Evolutionary conservation across 2,329 filamentous ascomycete species (phyloP), one percentile per base, ranked within the genome.

Genomic region (Alternaria sp.): DNA sequence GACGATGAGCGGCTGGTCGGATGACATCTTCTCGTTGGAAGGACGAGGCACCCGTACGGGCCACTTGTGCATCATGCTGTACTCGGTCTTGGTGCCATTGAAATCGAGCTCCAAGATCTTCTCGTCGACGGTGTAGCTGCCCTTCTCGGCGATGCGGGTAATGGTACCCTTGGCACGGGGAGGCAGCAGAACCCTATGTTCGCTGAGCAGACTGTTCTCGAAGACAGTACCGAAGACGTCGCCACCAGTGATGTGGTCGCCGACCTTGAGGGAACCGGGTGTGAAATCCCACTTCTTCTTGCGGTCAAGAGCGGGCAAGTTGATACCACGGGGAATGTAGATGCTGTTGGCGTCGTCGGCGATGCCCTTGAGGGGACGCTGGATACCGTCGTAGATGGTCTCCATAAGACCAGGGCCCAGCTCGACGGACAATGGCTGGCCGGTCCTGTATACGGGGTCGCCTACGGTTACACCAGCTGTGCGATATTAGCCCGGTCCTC

Each of bases 381-480:
- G 96, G 77, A 99, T 99, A 85, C 96, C 96, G 81, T 99, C 96
- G 87, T 98, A 99, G 82, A 99, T 99, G 72, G 96, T 97, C 84
- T 98, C 95, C 88, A 99, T 93, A 81, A 99, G 86, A 80, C 96
- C 96, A 68, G 96, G 96, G 55, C 96, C 96, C 51, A 99, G 91
- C 83, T 99, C 96, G 82, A 99, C 96, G 62, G 96, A 97, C 60
- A 99, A 86, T 68, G 96, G 96, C 87, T 98, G 97, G 82, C 94
- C 93, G 61, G 95, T 97, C 77, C 95, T 89, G 65, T 84, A 77
- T 71, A 99, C 96, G 55, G 96, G 96, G 79, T 99, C 96, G 79
- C 96, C 96, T 71, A 99, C 94, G 72, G 89, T 97, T 72, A 99
- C 91, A 84, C 96, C 96, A 81, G 95, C 96, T 94, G 72, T 63